Conservation (phyloP, 2,329 filamentous ascomycete genomes). For the Periconia macrospinosa region DNA sequence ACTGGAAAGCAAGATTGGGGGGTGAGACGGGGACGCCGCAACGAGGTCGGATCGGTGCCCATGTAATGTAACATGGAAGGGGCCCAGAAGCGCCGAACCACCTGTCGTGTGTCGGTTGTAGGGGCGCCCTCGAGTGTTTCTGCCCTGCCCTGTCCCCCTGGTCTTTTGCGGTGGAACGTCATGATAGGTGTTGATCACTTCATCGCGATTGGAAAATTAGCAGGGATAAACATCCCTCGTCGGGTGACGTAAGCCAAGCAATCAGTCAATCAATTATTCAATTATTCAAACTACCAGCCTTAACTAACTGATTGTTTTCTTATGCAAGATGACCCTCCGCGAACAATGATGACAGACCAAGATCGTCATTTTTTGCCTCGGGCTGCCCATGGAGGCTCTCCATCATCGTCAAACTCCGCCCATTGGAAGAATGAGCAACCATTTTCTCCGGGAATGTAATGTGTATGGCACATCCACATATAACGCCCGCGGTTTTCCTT, state of each 20-base stretch:
- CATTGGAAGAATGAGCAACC: constrained; percentile 41
- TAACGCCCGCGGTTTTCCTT: constrained; percentile 77
- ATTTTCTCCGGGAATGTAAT: constrained; percentile 67
- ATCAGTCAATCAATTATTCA: no score
- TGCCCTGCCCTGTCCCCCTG: neutral
- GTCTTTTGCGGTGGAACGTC: constrained; percentile 21
- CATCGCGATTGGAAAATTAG: constrained; percentile 20
- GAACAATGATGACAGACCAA: no score
- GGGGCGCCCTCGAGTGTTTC: neutral
- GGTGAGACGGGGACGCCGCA: no score
- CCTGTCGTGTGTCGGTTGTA: no score
- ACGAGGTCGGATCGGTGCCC: no score
- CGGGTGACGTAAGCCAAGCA: constrained; percentile 17
- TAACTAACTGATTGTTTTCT: no score
- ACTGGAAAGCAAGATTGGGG: neutral
- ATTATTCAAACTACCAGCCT: no score
- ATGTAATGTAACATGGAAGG: no score
- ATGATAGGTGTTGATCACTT: constrained; percentile 36
- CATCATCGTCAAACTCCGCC: constrained; percentile 63
- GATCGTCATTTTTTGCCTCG: neutral
- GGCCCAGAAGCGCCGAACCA: no score
- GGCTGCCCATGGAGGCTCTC: constrained; percentile 67
- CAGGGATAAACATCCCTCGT: constrained; percentile 19
- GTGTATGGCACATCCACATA: constrained; percentile 91
- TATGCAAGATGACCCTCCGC: no score